Percentiles rank a stretch among this genome's conserved stretches.
phyloP scores from a whole-genome alignment of 1,139 yeast species.

The Candida smagusa region DNA sequence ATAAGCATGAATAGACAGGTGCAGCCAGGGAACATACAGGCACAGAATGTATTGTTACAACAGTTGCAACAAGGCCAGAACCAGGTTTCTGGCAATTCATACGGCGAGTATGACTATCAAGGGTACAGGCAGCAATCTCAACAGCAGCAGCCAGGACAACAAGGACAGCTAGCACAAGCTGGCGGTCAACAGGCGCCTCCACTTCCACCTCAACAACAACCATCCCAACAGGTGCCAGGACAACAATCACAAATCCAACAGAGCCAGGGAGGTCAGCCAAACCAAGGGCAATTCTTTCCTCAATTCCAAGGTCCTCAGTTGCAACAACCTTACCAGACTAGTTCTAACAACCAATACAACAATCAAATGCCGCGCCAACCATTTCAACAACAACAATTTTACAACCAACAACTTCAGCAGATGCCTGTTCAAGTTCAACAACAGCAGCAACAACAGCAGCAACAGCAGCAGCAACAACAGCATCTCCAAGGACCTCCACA shows the following conservation, averaged over 20 bases:
- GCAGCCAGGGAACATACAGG: constrained; percentile 32
- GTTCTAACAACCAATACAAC: constrained; percentile 3
- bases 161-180: constrained; percentile 20
- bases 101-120: constrained; percentile 3
- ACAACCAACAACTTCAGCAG: constrained; percentile 20
- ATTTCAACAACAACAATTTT: constrained; percentile 19
- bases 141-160: constrained; percentile 19
- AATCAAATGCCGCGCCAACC: constrained; percentile 2
- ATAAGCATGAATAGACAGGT: constrained; percentile 24
- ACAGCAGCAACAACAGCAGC: constrained; percentile 19
- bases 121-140: constrained; percentile 3
- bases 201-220: constrained; percentile 25
- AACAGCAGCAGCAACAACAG: constrained; percentile 12
- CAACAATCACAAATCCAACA: constrained; percentile 13
- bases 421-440: constrained; percentile 17
- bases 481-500: constrained; percentile 7
- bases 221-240: constrained; percentile 19
- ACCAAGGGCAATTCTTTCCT: constrained; percentile 17
- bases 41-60: constrained; percentile 45
- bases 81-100: constrained; percentile 1
- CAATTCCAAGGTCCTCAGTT: constrained; percentile 23
- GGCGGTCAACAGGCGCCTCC: constrained; percentile 2
- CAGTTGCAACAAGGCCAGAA: constrained; percentile 40
- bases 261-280: constrained; percentile 5
- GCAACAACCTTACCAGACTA: constrained; percentile 10